Base-by-base conservation (phyloP, 1,284 basidiomycete genomes). In the Boletellus dicymbophilus region DNA sequence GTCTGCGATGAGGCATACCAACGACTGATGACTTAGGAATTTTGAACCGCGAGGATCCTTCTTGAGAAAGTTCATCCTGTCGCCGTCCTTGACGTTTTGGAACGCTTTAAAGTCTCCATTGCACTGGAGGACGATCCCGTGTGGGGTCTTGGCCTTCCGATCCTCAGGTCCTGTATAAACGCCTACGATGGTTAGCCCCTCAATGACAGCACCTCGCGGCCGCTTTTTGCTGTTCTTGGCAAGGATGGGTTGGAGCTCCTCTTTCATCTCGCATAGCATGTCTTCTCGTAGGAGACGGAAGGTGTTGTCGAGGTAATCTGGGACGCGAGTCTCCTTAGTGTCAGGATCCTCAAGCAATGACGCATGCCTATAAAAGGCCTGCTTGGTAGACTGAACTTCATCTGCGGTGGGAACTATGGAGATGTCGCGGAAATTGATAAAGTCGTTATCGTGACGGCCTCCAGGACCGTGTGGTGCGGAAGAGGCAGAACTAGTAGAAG, bases 381-480 rank as follows among this genome's bases (percentile, higher is more conserved):
- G 55, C 37, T 76, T 73, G 4, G 54, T 63, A 30, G 66, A 82
- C 4, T 51, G 57, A 10, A 85, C 63, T 57, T 87, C 85, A 36
- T 80, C 77, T 1, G 79, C 72, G 2, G 82, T 82, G 1, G 84
- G 84, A 6, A 83, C 66, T 31, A 87, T 81, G 21, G 77, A 65
- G 18, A 87, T 81, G 7, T 76, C 52, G 11, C 79, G 76, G 56
- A 82, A 85, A 47, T 84, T 73, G 8, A 64, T 66, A 45, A 79
- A 78, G 59, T 87, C 84, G 53, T 87, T 86, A 55, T 85, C 81
- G 53, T 87, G 84, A 11, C 84, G 72, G 2, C 84, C 84, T 1
- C 85, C 84, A 1, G 84, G 73, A 8, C 65, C 67, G 25, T 59
- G 55, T 3, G 62, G 57, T 22, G 44, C 58, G 34, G 61, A 58